These are phyloP conservation scores for Phylloporus sp. DNA, from an alignment of 768 basidiomycete species.

Conservation along the genomic window DNA sequence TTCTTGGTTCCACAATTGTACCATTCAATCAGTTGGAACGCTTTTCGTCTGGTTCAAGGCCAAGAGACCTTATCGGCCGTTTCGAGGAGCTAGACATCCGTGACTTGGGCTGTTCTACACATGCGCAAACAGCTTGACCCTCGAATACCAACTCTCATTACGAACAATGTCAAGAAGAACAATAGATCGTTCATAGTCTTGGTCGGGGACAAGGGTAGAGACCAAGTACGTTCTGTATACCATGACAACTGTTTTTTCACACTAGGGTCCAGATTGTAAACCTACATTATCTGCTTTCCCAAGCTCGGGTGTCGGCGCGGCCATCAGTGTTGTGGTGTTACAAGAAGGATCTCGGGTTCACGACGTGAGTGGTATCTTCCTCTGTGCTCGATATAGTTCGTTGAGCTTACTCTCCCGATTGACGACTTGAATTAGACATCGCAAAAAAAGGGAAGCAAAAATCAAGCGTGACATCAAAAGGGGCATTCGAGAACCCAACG, in stretches of 20 bases:
- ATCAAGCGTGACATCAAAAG: conserved; percentile 95
- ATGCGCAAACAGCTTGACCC: conserved; percentile 92
- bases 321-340: conserved; percentile 98
- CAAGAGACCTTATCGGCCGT: background rate
- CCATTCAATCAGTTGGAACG: too few relatives aligned
- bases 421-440: conserved; percentile 53
- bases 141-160: conserved; percentile 88
- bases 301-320: conserved; percentile 82
- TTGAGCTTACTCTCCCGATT: background rate
- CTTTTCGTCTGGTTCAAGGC: too few relatives aligned
- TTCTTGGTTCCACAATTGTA: too few relatives aligned
- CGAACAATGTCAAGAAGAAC: conserved; percentile 89
- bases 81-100: background rate
- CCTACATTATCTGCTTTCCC: conserved; percentile 90
- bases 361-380: conserved; percentile 53
- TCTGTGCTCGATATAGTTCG: background rate
- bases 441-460: conserved; percentile 95
- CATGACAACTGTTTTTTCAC: background rate
- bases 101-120: background rate
- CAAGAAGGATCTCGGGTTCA: conserved; percentile 97
- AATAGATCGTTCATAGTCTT: conserved; percentile 94
- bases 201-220: conserved; percentile 89
- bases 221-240: conserved; percentile 59
- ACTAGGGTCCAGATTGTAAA: conserved; percentile 69
- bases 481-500: conserved; percentile 89